A percentile compares a stretch with the other conserved stretches of the same genome.
These are phyloP conservation scores for Incumbomyces delicatus DNA, from an alignment of 2,329 filamentous ascomycete species.

Conservation along the genomic window DNA sequence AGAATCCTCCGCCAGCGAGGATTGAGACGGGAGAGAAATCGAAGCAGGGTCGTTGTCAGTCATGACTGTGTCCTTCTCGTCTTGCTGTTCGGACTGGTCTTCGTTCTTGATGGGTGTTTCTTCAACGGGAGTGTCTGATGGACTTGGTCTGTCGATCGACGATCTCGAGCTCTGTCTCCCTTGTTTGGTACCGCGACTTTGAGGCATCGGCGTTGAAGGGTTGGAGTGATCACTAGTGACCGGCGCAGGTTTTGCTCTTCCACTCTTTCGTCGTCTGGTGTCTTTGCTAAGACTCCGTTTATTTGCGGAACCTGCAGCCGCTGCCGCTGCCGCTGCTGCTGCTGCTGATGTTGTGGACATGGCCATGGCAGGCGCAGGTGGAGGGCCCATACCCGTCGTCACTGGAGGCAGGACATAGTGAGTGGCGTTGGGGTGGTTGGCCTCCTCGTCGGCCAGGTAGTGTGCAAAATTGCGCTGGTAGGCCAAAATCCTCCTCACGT, in stretches of 20 bases:
- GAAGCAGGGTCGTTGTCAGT: background rate
- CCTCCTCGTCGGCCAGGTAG: conserved; percentile 43
- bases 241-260: background rate
- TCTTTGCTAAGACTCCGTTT: background rate
- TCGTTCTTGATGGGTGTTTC: background rate
- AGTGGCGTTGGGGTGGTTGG: conserved; percentile 12
- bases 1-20: too few relatives aligned
- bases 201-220: background rate
- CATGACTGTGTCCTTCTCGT: conserved; percentile 2
- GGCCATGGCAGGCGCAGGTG: background rate
- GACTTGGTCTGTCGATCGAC: background rate
- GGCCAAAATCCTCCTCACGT: conserved; percentile 38
- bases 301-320: background rate
- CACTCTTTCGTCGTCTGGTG: background rate
- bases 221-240: background rate
- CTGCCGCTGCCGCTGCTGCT: background rate
- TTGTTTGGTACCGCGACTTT: background rate
- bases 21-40: background rate
- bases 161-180: background rate
- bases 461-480: conserved; percentile 43
- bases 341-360: background rate
- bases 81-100: conserved; percentile 5
- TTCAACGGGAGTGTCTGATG: background rate
- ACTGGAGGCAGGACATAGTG: background rate
- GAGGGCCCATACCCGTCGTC: background rate